These are phyloP conservation scores for Remersonia thermophila DNA, from an alignment of 2,329 filamentous ascomycete genomes.

Conservation along the genomic window DNA sequence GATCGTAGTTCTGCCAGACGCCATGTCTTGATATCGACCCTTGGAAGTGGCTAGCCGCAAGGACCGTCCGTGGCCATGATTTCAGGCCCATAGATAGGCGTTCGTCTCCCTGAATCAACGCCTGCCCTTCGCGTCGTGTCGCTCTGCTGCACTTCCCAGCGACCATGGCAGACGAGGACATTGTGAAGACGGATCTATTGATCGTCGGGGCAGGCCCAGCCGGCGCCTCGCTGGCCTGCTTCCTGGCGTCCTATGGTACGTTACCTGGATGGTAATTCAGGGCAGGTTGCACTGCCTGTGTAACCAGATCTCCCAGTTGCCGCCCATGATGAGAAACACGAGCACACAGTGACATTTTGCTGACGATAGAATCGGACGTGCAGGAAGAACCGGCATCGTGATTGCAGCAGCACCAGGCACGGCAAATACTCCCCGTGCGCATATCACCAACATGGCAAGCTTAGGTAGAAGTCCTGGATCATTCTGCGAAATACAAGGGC, in stretches of 20 bases:
- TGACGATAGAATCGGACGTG: too few relatives aligned
- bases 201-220: conserved; percentile 42
- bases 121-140: too few relatives aligned
- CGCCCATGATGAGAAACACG: too few relatives aligned
- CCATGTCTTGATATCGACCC: too few relatives aligned
- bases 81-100: too few relatives aligned
- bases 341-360: background rate
- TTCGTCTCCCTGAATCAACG: too few relatives aligned
- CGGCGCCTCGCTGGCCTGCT: conserved; percentile 41
- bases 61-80: too few relatives aligned
- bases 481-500: background rate
- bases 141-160: too few relatives aligned
- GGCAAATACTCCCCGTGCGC: conserved; percentile 45
- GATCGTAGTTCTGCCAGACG: background rate
- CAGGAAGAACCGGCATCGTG: conserved; percentile 40
- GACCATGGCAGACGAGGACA: conserved; percentile 4
- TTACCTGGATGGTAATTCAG: too few relatives aligned
- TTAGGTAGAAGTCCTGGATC: conserved; percentile 23
- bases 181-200: conserved; percentile 32
- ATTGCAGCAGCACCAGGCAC: conserved; percentile 36
- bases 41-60: too few relatives aligned
- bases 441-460: conserved; percentile 48
- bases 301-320: too few relatives aligned
- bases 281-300: background rate
- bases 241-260: conserved; percentile 36